phyloP scores from a whole-genome alignment of 2,329 filamentous ascomycete species.

The Gyromitra esculenta region DNA sequence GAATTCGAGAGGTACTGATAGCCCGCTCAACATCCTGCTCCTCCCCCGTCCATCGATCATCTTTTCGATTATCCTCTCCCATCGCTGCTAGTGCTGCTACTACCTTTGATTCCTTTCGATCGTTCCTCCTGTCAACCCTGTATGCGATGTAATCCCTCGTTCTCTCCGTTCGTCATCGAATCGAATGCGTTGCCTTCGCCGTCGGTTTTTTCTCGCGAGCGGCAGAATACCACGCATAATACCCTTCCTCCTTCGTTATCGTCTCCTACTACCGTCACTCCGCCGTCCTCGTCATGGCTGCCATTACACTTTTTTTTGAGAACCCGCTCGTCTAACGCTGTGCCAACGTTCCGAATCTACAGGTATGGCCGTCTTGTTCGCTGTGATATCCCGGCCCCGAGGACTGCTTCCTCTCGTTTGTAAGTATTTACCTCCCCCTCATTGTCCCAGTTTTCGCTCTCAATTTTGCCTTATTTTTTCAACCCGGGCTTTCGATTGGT shows the following conservation, averaged over 20 bases:
- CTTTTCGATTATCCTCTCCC: conserved; percentile 53
- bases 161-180: conserved; percentile 56
- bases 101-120: conserved; percentile 51
- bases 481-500: conserved; percentile 58
- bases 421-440: conserved; percentile 67
- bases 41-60: conserved; percentile 56
- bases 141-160: conserved; percentile 52
- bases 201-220: conserved; percentile 54
- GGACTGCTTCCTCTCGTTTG: conserved; percentile 93
- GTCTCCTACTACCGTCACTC: conserved; percentile 54
- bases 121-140: conserved; percentile 53
- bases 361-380: conserved; percentile 98
- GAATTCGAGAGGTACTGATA: conserved; percentile 59
- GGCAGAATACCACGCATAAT: conserved; percentile 56
- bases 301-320: conserved; percentile 52
- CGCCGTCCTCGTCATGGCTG: conserved; percentile 56
- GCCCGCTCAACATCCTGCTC: conserved; percentile 55
- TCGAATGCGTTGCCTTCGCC: conserved; percentile 55
- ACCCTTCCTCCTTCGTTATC: conserved; percentile 55
- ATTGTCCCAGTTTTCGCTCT: conserved; percentile 44
- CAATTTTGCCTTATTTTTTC: conserved; percentile 53
- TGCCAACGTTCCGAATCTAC: conserved; percentile 61
- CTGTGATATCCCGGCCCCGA: conserved; percentile 96
- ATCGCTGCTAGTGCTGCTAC: conserved; percentile 51
- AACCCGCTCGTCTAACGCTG: conserved; percentile 62